These are phyloP conservation scores for Colletotrichum cordylinicola DNA, from an alignment of 2,329 filamentous ascomycete genomes.

Conservation along the genomic window DNA sequence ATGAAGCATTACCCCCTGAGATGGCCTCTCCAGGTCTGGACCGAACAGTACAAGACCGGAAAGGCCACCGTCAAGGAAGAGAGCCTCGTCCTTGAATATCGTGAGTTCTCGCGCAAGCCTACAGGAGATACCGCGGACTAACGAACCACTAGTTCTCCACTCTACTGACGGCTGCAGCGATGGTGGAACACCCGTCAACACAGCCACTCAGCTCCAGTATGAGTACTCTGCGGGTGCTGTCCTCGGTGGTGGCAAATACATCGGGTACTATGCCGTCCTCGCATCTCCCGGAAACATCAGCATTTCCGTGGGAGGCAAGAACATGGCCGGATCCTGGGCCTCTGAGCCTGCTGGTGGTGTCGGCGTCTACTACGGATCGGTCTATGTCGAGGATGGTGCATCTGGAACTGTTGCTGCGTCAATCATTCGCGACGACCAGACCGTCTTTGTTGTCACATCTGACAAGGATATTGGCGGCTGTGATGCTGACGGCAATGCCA, in stretches of 20 bases:
- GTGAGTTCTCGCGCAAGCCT: not conserved
- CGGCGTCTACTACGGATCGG: not conserved
- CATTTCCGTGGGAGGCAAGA: not conserved
- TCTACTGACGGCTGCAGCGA: not conserved
- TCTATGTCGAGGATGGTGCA: not conserved
- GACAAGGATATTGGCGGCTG: not conserved
- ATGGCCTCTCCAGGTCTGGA: not conserved
- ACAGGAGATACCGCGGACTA: fast-evolving
- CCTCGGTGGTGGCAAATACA: not conserved
- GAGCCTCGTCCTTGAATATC: not conserved
- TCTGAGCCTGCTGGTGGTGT: not conserved
- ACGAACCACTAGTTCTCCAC: not conserved
- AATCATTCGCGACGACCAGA: not conserved
- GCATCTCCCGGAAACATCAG: not conserved
- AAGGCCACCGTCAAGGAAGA: not conserved
- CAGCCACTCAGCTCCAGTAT: not conserved
- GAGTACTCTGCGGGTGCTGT: not conserved
- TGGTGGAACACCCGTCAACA: not conserved
- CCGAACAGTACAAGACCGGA: not conserved
- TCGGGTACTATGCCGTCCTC: not conserved
- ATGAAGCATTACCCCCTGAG: not conserved
- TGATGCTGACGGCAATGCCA: not conserved
- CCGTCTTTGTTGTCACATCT: not conserved
- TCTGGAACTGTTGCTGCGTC: not conserved
- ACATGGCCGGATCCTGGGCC: not conserved